phyloP scores from a whole-genome alignment of 495 filamentous ascomycete species.

The Tricharina praecox region DNA sequence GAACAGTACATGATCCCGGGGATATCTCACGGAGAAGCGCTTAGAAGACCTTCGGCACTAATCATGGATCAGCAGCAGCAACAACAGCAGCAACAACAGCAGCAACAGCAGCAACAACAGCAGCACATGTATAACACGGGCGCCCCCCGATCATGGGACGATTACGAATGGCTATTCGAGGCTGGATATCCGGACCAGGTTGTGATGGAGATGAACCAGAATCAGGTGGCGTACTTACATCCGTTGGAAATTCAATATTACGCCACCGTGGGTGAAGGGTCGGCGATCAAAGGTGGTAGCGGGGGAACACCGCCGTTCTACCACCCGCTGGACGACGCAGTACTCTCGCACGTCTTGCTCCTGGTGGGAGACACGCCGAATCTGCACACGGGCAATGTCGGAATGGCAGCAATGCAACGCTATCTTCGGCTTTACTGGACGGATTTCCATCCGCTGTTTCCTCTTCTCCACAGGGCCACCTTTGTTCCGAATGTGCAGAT shows the following conservation, averaged over 20 bases:
- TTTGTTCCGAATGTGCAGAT: constrained; percentile 34
- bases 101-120: background rate
- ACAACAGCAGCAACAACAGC: background rate
- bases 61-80: constrained; percentile 16
- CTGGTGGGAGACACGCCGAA: constrained; percentile 20
- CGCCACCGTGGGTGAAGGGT: constrained; percentile 17
- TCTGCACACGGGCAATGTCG: constrained; percentile 18
- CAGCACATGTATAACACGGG: background rate
- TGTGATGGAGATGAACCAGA: constrained; percentile 21
- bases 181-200: constrained; percentile 22
- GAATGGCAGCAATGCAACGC: constrained; percentile 22
- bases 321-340: constrained; percentile 24
- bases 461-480: constrained; percentile 35
- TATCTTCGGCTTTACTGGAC: constrained; percentile 26
- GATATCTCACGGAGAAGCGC: constrained; percentile 22
- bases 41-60: constrained; percentile 17
- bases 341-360: constrained; percentile 20
- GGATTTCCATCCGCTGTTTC: constrained; percentile 34
- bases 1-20: constrained; percentile 14
- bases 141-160: constrained; percentile 17
- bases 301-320: constrained; percentile 14
- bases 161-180: constrained; percentile 26
- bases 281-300: constrained; percentile 13
- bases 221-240: constrained; percentile 19
- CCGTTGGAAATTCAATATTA: constrained; percentile 23